Evolutionary conservation across 106 monocot genomes (phyloP).

Genomic region (Dendrobium officinale): DNA sequence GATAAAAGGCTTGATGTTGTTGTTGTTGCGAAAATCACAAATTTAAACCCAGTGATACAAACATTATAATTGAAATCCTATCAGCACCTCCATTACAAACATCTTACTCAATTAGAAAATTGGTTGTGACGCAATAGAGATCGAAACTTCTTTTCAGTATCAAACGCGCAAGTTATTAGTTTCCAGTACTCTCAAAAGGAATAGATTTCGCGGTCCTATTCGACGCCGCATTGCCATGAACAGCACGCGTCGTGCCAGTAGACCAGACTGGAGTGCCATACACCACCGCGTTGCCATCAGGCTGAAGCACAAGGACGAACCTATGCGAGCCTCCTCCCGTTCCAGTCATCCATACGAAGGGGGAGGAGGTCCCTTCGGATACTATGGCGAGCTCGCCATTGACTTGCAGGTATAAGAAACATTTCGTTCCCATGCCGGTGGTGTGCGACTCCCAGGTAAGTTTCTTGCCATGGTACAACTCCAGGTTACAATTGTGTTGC

Average conservation of each 20-base stretch:
- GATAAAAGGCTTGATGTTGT: no score
- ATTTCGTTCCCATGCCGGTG: not conserved
- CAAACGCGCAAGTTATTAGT: no score
- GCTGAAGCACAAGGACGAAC: constrained; percentile 1
- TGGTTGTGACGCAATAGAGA: no score
- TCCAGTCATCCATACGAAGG: not conserved
- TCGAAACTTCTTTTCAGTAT: no score
- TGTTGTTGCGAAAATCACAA: no score
- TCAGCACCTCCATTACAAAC: no score
- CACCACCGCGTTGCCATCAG: constrained; percentile 4
- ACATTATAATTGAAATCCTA: no score
- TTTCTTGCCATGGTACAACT: not conserved
- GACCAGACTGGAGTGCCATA: not conserved
- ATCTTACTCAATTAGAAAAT: no score
- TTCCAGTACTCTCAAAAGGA: no score
- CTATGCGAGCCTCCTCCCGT: not conserved
- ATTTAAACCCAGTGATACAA: no score
- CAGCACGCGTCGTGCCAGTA: not conserved
- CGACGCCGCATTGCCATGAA: no score
- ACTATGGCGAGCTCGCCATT: not conserved
- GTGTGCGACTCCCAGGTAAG: not conserved
- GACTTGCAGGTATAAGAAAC: not conserved
- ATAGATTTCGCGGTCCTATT: no score
- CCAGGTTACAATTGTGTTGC: not conserved
- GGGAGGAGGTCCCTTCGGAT: not conserved